A percentile compares a stretch with the other conserved stretches of the same genome.
phyloP scores from a whole-genome alignment of 352 stramenopile species.

The Phytophthora foliorum region DNA sequence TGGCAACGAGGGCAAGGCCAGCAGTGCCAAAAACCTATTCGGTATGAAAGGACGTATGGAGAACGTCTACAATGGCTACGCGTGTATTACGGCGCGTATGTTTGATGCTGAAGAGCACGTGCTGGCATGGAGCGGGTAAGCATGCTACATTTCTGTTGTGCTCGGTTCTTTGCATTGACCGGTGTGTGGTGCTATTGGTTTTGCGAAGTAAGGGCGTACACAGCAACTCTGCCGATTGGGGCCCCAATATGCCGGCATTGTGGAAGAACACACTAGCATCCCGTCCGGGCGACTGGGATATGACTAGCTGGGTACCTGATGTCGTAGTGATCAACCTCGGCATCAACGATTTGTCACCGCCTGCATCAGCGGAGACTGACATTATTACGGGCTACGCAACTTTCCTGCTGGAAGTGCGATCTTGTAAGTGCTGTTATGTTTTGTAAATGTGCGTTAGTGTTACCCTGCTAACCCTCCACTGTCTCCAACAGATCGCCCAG shows the following conservation, averaged over 20 bases:
- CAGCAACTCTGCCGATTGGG: conserved; percentile 88
- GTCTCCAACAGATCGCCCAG: conserved; percentile 63
- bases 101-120: conserved; percentile 88
- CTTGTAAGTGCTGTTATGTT: conserved; percentile 52
- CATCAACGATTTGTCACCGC: conserved; percentile 87
- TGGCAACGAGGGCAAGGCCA: conserved; percentile 85
- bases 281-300: conserved; percentile 72
- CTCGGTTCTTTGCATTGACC: background rate
- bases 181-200: background rate
- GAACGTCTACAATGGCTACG: conserved; percentile 90
- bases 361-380: conserved; percentile 84
- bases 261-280: conserved; percentile 91
- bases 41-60: conserved; percentile 91
- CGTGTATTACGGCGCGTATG: conserved; percentile 86
- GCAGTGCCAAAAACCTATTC: conserved; percentile 80
- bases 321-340: conserved; percentile 90
- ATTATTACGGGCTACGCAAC: conserved; percentile 82
- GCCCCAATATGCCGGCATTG: conserved; percentile 79
- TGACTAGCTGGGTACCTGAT: conserved; percentile 81
- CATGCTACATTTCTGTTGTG: background rate
- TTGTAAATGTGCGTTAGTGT: background rate
- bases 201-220: conserved; percentile 82
- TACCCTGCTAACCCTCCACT: background rate
- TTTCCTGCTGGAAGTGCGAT: conserved; percentile 81
- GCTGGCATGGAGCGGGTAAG: conserved; percentile 85